Conservation (phyloP, 495 filamentous ascomycete genomes). For the Xylaria scruposa region DNA sequence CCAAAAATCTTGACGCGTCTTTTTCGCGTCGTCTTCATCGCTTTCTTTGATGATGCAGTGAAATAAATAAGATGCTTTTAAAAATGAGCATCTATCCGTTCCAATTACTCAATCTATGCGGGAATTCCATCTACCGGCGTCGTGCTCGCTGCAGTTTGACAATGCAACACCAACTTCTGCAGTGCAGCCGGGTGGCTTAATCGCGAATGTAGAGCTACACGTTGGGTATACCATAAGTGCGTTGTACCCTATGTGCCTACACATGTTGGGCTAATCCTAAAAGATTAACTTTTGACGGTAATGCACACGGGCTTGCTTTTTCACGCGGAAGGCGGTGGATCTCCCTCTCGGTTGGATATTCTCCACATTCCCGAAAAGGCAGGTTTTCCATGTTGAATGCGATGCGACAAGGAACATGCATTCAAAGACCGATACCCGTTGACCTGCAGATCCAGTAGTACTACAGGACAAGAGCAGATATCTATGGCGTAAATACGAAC, state of each 20-base stretch:
- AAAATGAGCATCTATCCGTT: not conserved
- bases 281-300: not conserved
- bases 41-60: not conserved
- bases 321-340: not conserved
- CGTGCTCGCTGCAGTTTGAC: not conserved
- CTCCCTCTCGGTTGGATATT: slow-evolving; percentile 11
- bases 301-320: slow-evolving; percentile 9
- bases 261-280: not conserved
- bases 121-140: slow-evolving; percentile 4
- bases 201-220: not conserved
- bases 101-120: not conserved
- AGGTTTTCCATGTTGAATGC: slow-evolving; percentile 2
- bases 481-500: not conserved
- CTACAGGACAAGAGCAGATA: not conserved
- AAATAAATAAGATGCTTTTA: not conserved
- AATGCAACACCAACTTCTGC: slow-evolving; percentile 21
- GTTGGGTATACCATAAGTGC: not conserved
- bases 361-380: slow-evolving; percentile 24
- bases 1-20: slow-evolving; percentile 17
- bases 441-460: not conserved
- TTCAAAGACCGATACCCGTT: not conserved
- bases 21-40: not conserved
- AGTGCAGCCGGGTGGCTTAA: not conserved
- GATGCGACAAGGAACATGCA: not conserved
- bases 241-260: too few species aligned